These are phyloP conservation scores for Zygosaccharomyces pseudobailii DNA, from an alignment of 1,139 yeast genomes.

Conservation along the genomic window DNA sequence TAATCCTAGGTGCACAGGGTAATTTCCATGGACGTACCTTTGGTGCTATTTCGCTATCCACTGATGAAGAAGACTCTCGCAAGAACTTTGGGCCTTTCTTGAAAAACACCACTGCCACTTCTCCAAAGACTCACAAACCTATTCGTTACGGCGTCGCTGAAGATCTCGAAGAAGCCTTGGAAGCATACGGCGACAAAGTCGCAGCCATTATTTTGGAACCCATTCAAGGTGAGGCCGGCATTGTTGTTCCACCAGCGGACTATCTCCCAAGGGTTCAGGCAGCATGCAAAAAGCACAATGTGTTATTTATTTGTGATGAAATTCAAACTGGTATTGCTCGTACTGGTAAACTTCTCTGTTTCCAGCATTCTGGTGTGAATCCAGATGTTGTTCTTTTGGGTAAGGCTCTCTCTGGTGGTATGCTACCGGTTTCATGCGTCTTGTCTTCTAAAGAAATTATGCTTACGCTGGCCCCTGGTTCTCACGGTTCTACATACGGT, in stretches of 20 bases:
- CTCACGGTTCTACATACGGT: conserved; percentile 97
- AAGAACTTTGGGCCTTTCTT: conserved; percentile 88
- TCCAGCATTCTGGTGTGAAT: conserved; percentile 76
- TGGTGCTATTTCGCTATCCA: conserved; percentile 93
- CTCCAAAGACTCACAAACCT: conserved; percentile 44
- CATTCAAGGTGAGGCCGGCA: conserved; percentile 98
- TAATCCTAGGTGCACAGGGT: conserved; percentile 78
- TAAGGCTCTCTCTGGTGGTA: conserved; percentile 95
- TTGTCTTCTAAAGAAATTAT: conserved; percentile 82
- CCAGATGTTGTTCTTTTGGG: conserved; percentile 90
- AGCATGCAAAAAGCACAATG: conserved; percentile 79
- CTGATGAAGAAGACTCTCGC: conserved; percentile 85
- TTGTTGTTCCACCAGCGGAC: conserved; percentile 85
- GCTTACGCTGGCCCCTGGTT: conserved; percentile 89
- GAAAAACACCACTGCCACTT: conserved; percentile 73
- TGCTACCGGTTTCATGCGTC: conserved; percentile 86
- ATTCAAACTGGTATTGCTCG: conserved; percentile 97
- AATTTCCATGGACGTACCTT: conserved; percentile 96
- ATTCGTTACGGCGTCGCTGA: conserved; percentile 79
- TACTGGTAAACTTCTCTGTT: conserved; percentile 90
- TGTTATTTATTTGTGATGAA: conserved; percentile 88
- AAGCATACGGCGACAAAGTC: conserved; percentile 80
- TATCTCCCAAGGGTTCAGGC: conserved; percentile 69
- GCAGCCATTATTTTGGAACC: conserved; percentile 94
- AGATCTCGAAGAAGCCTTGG: conserved; percentile 80